Percentiles rank a stretch among this genome's conserved stretches.
Evolutionary conservation across 768 basidiomycete genomes (phyloP).

Genomic region (Mycena alexandri): DNA sequence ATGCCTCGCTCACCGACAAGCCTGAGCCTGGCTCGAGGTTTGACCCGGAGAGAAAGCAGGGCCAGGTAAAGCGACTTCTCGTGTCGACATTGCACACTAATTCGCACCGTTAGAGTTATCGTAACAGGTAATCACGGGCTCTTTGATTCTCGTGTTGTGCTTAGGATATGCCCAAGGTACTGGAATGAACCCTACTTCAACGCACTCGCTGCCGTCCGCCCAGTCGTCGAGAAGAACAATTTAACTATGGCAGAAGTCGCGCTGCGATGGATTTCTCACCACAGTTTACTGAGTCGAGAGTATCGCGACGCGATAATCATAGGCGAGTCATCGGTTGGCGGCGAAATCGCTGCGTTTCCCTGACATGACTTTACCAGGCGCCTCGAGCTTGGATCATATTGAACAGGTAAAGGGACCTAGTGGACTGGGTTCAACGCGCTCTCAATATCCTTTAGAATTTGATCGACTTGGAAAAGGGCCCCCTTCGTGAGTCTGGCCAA

Average conservation of each 20-base stretch:
- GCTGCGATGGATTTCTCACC: slow-evolving; percentile 73
- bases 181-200: slow-evolving; percentile 69
- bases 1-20: slow-evolving; percentile 53
- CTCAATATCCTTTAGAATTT: slow-evolving; percentile 52
- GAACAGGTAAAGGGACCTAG: slow-evolving; percentile 53
- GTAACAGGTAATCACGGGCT: slow-evolving; percentile 49
- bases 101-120: slow-evolving; percentile 47
- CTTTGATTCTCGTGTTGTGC: slow-evolving; percentile 36
- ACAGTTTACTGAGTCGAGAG: slow-evolving; percentile 62
- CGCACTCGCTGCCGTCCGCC: slow-evolving; percentile 58
- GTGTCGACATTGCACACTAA: not conserved
- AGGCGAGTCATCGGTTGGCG: slow-evolving; percentile 45
- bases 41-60: slow-evolving; percentile 60
- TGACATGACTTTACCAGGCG: slow-evolving; percentile 39
- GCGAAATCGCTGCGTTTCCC: too few relatives aligned
- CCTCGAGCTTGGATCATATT: slow-evolving; percentile 68
- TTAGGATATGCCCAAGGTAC: slow-evolving; percentile 50
- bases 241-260: slow-evolving; percentile 67
- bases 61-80: slow-evolving; percentile 50
- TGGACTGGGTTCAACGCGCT: not conserved
- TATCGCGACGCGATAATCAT: slow-evolving; percentile 68
- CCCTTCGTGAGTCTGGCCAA: slow-evolving; percentile 55
- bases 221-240: slow-evolving; percentile 58
- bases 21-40: slow-evolving; percentile 70
- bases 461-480: slow-evolving; percentile 67